Evolutionary conservation across 2,329 filamentous ascomycete species (phyloP).

Genomic region (Arachnopeziza araneosa): DNA sequence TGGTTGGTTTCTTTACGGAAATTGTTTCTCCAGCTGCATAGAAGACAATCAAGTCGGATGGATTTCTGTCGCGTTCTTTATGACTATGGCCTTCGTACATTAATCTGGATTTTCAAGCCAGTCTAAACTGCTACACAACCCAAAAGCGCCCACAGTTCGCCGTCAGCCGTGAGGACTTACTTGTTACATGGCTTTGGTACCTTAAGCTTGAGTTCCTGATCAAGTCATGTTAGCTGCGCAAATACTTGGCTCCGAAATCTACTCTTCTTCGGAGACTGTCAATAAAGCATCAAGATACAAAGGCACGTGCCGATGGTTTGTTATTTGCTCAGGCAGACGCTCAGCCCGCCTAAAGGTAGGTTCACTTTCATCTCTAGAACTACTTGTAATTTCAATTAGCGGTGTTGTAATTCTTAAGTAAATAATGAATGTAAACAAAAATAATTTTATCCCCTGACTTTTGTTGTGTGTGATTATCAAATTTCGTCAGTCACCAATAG

Average conservation of each 20-base stretch:
- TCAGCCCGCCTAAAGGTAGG: no score
- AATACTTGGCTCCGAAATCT: background rate
- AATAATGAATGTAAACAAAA: no score
- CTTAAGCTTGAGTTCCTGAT: background rate
- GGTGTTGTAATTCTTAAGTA: no score
- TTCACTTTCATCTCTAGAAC: no score
- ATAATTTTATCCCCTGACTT: no score
- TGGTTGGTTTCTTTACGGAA: slow-evolving; percentile 22
- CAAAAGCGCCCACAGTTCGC: slow-evolving; percentile 7
- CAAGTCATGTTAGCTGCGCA: background rate
- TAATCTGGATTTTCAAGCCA: slow-evolving; percentile 15
- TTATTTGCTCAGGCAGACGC: no score
- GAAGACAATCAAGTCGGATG: slow-evolving; percentile 31
- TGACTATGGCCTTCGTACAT: slow-evolving; percentile 12
- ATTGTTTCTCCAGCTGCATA: slow-evolving; percentile 27
- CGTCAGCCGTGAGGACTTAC: background rate
- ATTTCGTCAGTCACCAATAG: slow-evolving; percentile 2
- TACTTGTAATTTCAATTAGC: no score
- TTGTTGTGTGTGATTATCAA: no score
- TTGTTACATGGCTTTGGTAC: slow-evolving; percentile 3
- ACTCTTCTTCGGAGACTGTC: background rate
- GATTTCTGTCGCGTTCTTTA: slow-evolving; percentile 25
- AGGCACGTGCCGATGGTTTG: no score
- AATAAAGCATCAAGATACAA: background rate
- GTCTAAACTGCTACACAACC: slow-evolving; percentile 8